phyloP scores from a whole-genome alignment of 306 rosid genomes.

The Prunus mongolica region DNA sequence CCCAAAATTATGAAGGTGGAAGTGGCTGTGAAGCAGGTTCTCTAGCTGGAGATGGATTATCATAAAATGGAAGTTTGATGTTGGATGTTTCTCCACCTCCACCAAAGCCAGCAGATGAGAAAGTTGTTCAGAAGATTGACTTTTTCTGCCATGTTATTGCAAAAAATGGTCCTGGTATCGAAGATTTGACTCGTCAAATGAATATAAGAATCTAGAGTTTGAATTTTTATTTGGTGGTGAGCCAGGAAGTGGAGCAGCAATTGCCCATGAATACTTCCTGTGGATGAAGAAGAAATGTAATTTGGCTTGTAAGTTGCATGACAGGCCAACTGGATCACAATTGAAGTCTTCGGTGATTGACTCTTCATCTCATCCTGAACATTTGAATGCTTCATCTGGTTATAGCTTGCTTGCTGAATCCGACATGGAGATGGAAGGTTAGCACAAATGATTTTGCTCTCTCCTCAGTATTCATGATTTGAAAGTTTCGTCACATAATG shows the following conservation, averaged over 20 bases:
- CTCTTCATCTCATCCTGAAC: conserved; percentile 24
- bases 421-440: conserved; percentile 98
- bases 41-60: conserved; percentile 20
- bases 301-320: conserved; percentile 34
- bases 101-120: conserved; percentile 46
- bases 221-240: conserved; percentile 55
- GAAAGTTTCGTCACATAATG: background rate
- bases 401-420: conserved; percentile 53
- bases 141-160: no score
- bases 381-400: conserved; percentile 29
- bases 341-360: conserved; percentile 14
- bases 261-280: conserved; percentile 41
- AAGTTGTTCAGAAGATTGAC: conserved; percentile 28
- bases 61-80: conserved; percentile 12
- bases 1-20: conserved; percentile 31
- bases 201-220: conserved; percentile 48
- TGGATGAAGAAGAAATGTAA: conserved; percentile 55
- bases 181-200: conserved; percentile 39
- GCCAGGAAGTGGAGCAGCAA: conserved; percentile 52
- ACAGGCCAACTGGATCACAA: conserved; percentile 21
- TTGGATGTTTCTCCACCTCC: conserved; percentile 42
- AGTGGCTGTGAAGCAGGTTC: conserved; percentile 29
- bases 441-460: conserved; percentile 24
- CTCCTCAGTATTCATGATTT: background rate
- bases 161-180: conserved; percentile 35